Conservation (phyloP, 805 yeast species). For the Metschnikowia amazonensis region DNA sequence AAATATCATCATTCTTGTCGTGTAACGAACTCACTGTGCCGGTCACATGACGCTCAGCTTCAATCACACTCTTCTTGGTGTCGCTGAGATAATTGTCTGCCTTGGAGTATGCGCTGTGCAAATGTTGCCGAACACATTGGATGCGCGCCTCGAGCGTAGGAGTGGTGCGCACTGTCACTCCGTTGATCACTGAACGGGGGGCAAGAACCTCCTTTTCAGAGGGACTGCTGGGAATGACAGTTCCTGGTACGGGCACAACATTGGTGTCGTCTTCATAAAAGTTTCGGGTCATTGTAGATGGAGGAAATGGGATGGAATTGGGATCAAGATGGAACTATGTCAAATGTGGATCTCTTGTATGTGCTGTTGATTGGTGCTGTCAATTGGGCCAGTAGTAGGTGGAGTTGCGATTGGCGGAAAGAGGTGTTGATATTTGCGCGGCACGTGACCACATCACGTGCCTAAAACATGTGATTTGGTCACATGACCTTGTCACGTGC, state of each 20-base stretch:
- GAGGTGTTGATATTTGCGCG: no score
- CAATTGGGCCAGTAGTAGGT: no score
- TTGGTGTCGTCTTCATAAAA: slow-evolving; percentile 50
- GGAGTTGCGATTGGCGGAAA: no score
- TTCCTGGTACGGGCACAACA: slow-evolving; percentile 49
- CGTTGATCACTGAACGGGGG: slow-evolving; percentile 48
- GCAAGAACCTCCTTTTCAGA: slow-evolving; percentile 43
- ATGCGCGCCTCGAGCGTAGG: slow-evolving; percentile 46
- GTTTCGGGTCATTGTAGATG: slow-evolving; percentile 22
- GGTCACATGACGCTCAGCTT: slow-evolving; percentile 61
- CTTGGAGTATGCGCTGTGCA: slow-evolving; percentile 28
- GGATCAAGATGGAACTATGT: neutral
- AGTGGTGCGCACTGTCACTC: slow-evolving; percentile 54
- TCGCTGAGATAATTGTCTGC: slow-evolving; percentile 38
- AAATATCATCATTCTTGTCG: slow-evolving; percentile 59
- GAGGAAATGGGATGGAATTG: neutral
- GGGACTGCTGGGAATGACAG: slow-evolving; percentile 41
- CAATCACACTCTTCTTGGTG: slow-evolving; percentile 48
- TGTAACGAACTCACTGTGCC: slow-evolving; percentile 62
- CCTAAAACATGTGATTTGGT: no score
- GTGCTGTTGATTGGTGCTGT: no score
- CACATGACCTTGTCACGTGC: no score
- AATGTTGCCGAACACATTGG: slow-evolving; percentile 44
- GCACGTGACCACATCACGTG: neutral
- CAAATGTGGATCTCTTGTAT: no score